A percentile compares a stretch with the other conserved stretches of the same genome.
Evolutionary conservation across 768 basidiomycete species (phyloP).

Genomic region (Hydnum rufescens): DNA sequence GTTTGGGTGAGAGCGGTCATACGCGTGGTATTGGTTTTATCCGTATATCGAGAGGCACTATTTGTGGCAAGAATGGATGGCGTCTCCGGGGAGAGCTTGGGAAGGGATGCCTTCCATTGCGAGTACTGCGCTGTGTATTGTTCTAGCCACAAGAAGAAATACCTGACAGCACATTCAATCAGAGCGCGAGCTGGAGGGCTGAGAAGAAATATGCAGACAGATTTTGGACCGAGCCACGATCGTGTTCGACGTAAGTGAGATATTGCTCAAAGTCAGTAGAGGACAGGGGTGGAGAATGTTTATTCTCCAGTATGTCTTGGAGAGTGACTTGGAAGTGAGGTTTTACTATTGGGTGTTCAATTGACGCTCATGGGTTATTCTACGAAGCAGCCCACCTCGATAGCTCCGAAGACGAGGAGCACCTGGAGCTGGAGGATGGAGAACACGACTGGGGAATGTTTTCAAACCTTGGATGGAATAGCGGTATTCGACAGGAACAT

Average conservation of each 20-base stretch:
- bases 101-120: background rate
- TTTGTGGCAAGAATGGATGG: background rate
- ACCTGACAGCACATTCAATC: background rate
- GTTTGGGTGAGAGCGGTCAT: background rate
- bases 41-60: background rate
- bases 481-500: background rate
- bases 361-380: background rate
- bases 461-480: background rate
- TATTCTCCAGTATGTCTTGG: background rate
- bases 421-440: background rate
- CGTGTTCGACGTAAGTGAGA: background rate
- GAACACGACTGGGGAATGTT: background rate
- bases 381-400: background rate
- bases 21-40: background rate
- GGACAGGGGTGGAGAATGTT: background rate
- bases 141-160: background rate
- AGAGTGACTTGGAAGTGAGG: conserved; percentile 1
- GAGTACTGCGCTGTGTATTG: background rate
- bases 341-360: background rate
- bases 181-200: background rate
- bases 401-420: background rate
- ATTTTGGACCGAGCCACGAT: background rate
- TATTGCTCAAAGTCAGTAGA: background rate
- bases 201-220: background rate
- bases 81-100: background rate